Evolutionary conservation across 768 basidiomycete species (phyloP), one percentile per base, ranked within the genome.

Genomic region (Mycena vulgaris): DNA sequence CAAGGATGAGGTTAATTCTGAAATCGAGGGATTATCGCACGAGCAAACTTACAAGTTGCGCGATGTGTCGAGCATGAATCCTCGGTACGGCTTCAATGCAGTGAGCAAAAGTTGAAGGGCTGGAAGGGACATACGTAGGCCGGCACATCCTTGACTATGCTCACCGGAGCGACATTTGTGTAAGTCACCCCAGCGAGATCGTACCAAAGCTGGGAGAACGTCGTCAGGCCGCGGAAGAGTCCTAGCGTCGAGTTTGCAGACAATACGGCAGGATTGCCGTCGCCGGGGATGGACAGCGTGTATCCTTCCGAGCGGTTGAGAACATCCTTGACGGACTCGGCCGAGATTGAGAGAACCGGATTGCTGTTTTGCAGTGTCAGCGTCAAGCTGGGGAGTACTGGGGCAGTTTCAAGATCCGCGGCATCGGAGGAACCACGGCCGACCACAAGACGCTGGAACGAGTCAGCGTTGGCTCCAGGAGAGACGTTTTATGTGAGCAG

Each of bases 31-130:
- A 31, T 28, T 35, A 31, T 16, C 6, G 27, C 23, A 51, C 8
- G 33, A 3, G 28, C 1, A 55, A 35, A 31, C 90, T 66, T 75
- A 92, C 89, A 83, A 96, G 80, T 95, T 92, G 28, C 94, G 83
- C 1, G 93, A 84, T 0, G 94, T 95, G 77, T 96, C 95, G 16
- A 96, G 85, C 88, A 95, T 88, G 63, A 95, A 85, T 11, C 92
- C 93, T 25, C 95, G 88, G 76, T 91, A 93, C 0, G 91, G 90
- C 91, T 92, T 39, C 25, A 19, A 71, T 8, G 27, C 27, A 51
- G 30, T 58, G 49, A 45, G 51, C 23, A 51, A 63, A 23, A 59
- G n/a, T 11, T 28, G 35, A n/a, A 53, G 25, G 4, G 5, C 31
- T 33, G 30, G 23, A 27, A 25, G 21, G 5, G 48, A 84, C 89